Percentiles rank a stretch among this genome's conserved stretches.
phyloP scores from a whole-genome alignment of 768 basidiomycete genomes.

The Suillus tomentosus region DNA sequence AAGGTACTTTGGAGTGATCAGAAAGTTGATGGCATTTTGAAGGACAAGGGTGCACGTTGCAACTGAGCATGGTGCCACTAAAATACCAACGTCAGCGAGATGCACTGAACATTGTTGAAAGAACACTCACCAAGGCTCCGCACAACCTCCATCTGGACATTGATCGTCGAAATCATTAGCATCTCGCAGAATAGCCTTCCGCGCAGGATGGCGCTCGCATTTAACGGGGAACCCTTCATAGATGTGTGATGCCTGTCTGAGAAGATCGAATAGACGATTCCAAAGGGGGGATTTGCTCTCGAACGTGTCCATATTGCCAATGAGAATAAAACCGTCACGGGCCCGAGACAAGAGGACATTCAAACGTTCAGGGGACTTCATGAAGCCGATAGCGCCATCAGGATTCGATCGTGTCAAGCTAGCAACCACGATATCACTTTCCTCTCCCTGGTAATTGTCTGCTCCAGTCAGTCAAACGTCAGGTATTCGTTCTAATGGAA shows the following conservation, averaged over 20 bases:
- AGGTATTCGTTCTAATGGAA: not conserved
- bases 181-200: constrained; percentile 35
- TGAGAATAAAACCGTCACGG: constrained; percentile 57
- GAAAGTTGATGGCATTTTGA: constrained; percentile 58
- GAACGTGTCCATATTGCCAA: constrained; percentile 62
- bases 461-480: not conserved
- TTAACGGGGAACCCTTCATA: constrained; percentile 58
- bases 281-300: constrained; percentile 49
- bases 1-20: constrained; percentile 58
- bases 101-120: constrained; percentile 7
- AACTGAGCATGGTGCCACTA: constrained; percentile 49
- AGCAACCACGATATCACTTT: constrained; percentile 60
- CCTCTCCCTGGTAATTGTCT: constrained; percentile 77
- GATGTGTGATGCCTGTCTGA: constrained; percentile 44
- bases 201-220: constrained; percentile 54
- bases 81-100: not conserved
- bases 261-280: constrained; percentile 44
- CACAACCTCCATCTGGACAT: constrained; percentile 64
- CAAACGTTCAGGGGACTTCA: constrained; percentile 63
- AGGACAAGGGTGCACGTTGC: constrained; percentile 53
- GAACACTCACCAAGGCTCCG: constrained; percentile 49
- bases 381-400: constrained; percentile 59
- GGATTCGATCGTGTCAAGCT: constrained; percentile 60
- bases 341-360: constrained; percentile 66
- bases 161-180: constrained; percentile 49